Evolutionary conservation across 2,329 filamentous ascomycete genomes (phyloP).

Genomic region (Talaromyces sp.): DNA sequence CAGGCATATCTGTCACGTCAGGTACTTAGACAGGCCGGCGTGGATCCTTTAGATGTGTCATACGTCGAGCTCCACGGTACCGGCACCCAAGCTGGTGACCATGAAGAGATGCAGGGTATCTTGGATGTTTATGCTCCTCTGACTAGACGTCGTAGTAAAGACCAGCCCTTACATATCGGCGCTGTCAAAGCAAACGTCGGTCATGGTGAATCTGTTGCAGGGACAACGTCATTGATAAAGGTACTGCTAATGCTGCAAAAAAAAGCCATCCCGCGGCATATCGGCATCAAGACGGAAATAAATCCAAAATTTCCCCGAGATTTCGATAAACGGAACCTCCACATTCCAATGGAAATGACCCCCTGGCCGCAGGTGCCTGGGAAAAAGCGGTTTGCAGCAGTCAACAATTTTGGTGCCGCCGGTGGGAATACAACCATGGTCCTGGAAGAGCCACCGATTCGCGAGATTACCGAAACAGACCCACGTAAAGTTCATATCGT

Average conservation of each 20-base stretch:
- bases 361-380: slow-evolving; percentile 32
- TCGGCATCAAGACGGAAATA: slow-evolving; percentile 41
- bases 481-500: slow-evolving; percentile 54
- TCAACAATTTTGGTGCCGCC: slow-evolving; percentile 63
- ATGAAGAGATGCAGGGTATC: slow-evolving; percentile 76
- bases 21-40: slow-evolving; percentile 67
- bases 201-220: slow-evolving; percentile 56
- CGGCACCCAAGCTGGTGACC: slow-evolving; percentile 80
- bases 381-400: slow-evolving; percentile 40
- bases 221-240: slow-evolving; percentile 20
- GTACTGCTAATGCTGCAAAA: slow-evolving; percentile 21
- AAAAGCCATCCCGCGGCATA: slow-evolving; percentile 32
- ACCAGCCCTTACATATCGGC: slow-evolving; percentile 58
- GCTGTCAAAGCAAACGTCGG: slow-evolving; percentile 64
- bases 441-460: slow-evolving; percentile 37
- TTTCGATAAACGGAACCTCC: slow-evolving; percentile 41
- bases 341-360: slow-evolving; percentile 47
- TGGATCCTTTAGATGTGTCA: slow-evolving; percentile 72
- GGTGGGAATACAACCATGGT: slow-evolving; percentile 57
- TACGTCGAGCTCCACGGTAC: slow-evolving; percentile 91
- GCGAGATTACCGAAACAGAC: slow-evolving; percentile 39
- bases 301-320: slow-evolving; percentile 45
- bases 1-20: slow-evolving; percentile 69
- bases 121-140: slow-evolving; percentile 60
- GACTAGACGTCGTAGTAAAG: slow-evolving; percentile 42